A percentile compares a stretch with the other conserved stretches of the same genome.
Evolutionary conservation across 2,329 filamentous ascomycete species (phyloP).

Genomic region (Byssothecium circinans): DNA sequence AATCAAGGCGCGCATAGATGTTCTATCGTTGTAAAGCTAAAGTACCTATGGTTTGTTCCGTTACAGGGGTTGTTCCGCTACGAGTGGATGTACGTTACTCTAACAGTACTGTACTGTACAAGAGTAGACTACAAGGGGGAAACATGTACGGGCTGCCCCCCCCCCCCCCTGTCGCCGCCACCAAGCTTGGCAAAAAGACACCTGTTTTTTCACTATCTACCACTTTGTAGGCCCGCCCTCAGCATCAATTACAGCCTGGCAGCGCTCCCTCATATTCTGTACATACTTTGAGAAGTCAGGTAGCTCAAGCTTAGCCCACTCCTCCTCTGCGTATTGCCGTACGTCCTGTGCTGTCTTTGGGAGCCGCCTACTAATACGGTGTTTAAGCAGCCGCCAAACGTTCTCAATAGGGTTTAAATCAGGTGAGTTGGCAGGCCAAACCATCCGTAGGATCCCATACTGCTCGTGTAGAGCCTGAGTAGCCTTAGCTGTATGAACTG

Average conservation of each 20-base stretch:
- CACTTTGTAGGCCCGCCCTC: constrained; percentile 14
- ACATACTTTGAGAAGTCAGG: constrained; percentile 13
- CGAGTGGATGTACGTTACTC: too few species aligned
- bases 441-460: constrained; percentile 8
- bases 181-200: constrained; percentile 2
- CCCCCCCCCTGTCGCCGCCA: not conserved
- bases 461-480: constrained; percentile 10
- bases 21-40: too few species aligned
- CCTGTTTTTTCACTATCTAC: constrained; percentile 2
- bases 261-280: constrained; percentile 13
- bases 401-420: constrained; percentile 15
- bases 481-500: constrained; percentile 10
- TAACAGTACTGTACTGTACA: too few species aligned
- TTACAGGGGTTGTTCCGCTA: too few species aligned
- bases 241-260: constrained; percentile 11
- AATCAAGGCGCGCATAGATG: too few species aligned
- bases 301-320: constrained; percentile 10
- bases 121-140: constrained; percentile 1
- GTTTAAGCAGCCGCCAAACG: constrained; percentile 15
- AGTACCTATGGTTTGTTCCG: too few species aligned
- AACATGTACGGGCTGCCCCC: constrained; percentile 1
- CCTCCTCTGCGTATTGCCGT: constrained; percentile 12
- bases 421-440: constrained; percentile 14
- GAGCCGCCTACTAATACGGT: constrained; percentile 10
- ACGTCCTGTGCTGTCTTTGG: constrained; percentile 9